Percentiles rank a stretch among this genome's conserved stretches.
These are phyloP conservation scores for Hippophae gyantsensis DNA, from an alignment of 306 rosid species.

Conservation along the genomic window DNA sequence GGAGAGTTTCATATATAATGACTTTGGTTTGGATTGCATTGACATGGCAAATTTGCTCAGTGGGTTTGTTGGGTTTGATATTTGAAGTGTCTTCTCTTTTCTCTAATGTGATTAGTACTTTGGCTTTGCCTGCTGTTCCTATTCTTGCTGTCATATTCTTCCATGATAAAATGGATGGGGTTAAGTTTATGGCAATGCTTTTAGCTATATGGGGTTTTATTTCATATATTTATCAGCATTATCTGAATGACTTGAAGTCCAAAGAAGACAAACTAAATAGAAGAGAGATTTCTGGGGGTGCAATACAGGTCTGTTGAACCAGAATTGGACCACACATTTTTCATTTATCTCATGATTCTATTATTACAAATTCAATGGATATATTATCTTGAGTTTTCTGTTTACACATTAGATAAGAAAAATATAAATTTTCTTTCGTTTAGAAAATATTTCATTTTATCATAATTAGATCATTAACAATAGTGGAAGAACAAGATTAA, in stretches of 20 bases:
- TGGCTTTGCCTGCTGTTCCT: slow-evolving; percentile 40
- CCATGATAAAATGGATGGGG: slow-evolving; percentile 44
- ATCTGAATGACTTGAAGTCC: slow-evolving; percentile 31
- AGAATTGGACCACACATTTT: neutral
- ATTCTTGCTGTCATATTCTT: slow-evolving; percentile 37
- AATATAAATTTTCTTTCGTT: too few species aligned
- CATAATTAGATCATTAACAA: too few species aligned
- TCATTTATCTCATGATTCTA: too few species aligned
- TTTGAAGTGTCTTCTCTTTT: slow-evolving; percentile 55
- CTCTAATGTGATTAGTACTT: slow-evolving; percentile 39
- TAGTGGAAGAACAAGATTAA: too few species aligned
- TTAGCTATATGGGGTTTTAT: slow-evolving; percentile 56
- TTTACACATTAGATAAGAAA: too few species aligned
- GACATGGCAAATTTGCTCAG: slow-evolving; percentile 42
- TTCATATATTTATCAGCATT: slow-evolving; percentile 50
- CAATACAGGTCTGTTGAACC: slow-evolving; percentile 22
- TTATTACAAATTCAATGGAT: too few species aligned
- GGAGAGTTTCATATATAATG: slow-evolving; percentile 47
- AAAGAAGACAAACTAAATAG: slow-evolving; percentile 17
- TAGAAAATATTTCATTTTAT: too few species aligned
- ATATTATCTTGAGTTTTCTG: too few species aligned
- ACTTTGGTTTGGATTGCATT: slow-evolving; percentile 51
- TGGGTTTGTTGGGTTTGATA: slow-evolving; percentile 52
- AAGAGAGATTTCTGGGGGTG: slow-evolving; percentile 18
- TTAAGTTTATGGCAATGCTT: slow-evolving; percentile 40